Base-by-base conservation (phyloP, 768 basidiomycete genomes). In the Paxillus rubicundulus region DNA sequence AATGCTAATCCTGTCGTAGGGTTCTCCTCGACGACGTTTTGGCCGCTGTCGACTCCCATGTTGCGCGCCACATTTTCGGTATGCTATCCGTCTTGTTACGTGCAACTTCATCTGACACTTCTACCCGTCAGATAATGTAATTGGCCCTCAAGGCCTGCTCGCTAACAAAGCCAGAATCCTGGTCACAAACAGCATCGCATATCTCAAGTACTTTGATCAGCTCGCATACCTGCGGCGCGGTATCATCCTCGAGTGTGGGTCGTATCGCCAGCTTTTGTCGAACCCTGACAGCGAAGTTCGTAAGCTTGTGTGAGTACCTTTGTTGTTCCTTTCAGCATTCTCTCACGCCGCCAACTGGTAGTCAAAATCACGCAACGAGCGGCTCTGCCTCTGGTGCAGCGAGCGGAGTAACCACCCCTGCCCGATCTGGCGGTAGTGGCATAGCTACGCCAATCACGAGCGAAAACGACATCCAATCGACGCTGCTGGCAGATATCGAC, bases 21-120 rank as follows among this genome's bases (percentile, higher is more conserved):
- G 74, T 88, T 44, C 78, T 98, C 2, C 76, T 98, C 5, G 96
- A 98, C 59, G 95, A 98, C 56, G 92, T 92, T 38, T 77, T 98
- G 32, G 86, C 90, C 24, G 87, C 87, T 14, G 85, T 91, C 5
- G 89, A 91, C 60, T 82, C 87, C n/a, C 90, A 92, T 67, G 91
- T 92, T 34, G 89, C 89, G 13, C 82, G 87, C 4, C 92, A 94
- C 65, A 76, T 94, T 13, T 93, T 92, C 57, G 86, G 89, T 87
- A 59, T 9, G 53, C 7, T 9, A 33, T 56, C 5, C 7, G 9
- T 20, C 13, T 24, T 42, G 16, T 1, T 49, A 9, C 21, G 30
- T 13, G 32, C 36, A 24, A 36, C 46, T 4, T n/a, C 27, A 1
- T 50, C 39, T 60, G 21, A 51, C 9, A 17, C 38, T 16, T 2